Percentiles rank a stretch among this genome's conserved stretches.
These are phyloP conservation scores for Viridothelium virens DNA, from an alignment of 495 filamentous ascomycete species.

Conservation along the genomic window DNA sequence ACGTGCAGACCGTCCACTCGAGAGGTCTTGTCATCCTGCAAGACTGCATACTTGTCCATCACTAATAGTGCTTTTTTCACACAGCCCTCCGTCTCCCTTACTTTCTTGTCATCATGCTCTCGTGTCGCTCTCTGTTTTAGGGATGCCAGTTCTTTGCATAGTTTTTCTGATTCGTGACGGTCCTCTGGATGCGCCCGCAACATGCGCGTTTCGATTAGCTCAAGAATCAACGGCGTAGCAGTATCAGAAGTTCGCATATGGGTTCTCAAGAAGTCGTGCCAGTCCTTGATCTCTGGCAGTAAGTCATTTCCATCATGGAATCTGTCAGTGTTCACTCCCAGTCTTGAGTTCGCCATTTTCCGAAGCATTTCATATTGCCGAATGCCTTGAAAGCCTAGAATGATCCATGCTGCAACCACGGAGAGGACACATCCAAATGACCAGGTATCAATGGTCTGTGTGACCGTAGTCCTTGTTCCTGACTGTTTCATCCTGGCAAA, in stretches of 20 bases:
- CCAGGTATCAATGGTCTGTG: slow-evolving; percentile 39
- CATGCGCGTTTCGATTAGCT: not conserved
- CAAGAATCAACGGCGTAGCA: not conserved
- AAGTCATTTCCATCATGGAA: slow-evolving; percentile 26
- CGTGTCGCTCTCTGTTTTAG: not conserved
- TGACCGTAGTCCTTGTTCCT: slow-evolving; percentile 20
- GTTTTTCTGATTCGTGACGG: not conserved
- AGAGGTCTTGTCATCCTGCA: not conserved
- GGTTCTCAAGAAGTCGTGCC: slow-evolving; percentile 27
- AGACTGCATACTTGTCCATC: not conserved
- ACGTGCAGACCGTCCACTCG: not conserved
- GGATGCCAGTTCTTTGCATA: not conserved
- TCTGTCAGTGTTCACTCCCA: too few species aligned
- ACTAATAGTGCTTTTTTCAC: not conserved
- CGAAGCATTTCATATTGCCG: slow-evolving; percentile 27
- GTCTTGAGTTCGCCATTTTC: slow-evolving; percentile 16
- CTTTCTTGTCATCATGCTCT: not conserved
- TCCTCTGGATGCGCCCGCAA: not conserved
- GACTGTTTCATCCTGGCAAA: slow-evolving; percentile 13
- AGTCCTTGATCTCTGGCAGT: slow-evolving; percentile 23
- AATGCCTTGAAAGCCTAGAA: slow-evolving; percentile 31
- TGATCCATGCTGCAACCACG: slow-evolving; percentile 38
- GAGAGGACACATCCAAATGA: slow-evolving; percentile 41
- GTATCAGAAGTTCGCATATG: not conserved
- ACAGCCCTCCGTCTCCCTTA: not conserved